Base-by-base conservation (phyloP, 2,329 filamentous ascomycete genomes). In the Trichoderma oligosporum region DNA sequence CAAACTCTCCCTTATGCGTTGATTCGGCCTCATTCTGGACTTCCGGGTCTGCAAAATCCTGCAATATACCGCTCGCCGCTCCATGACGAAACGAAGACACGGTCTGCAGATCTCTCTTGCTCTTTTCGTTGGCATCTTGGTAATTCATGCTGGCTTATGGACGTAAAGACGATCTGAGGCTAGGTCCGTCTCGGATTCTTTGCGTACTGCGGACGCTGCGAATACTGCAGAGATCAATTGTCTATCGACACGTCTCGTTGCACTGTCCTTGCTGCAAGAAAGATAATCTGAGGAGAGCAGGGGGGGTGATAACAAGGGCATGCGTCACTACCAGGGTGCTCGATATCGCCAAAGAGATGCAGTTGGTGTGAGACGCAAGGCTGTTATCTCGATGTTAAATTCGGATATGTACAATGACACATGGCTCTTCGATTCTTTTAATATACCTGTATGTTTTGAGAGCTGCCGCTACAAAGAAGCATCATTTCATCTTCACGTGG, bases 1-100 rank as follows among this genome's bases (percentile, higher is more conserved):
- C 59, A 36, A 54, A 60, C 31, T 60, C 59, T 44, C 59, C 59
- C 14, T 58, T 57, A 38, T 60, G 59, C 33, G 59, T 58, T 18
- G 56, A 29, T 25, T 60, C 59, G n/a, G 38, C 24, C 38, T 60
- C 59, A 46, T 55, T 48, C 27, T 57, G 46, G 39, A 57, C 56
- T 18, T 48, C 31, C 4, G 56, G 56, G 22, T 57, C 56, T 31
- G 46, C 47, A 18, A 38, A 57, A 14, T 57, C 56, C 11, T 51
- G 47, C 12, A 52, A 2, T 5, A 57, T 25, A 18, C 56, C 46
- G 1, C 20, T 52, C 25, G 31, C 25, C 22, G 41, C 39, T 29
- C 56, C 56, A 38, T 38, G 38, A 12, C 36, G 56, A 18, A 46
- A 25, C 47, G 56, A 57, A 14, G 56, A 52, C n/a, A 57, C 56